These are phyloP conservation scores for Solioccasus polychromus DNA, from an alignment of 768 basidiomycete species.

Conservation along the genomic window DNA sequence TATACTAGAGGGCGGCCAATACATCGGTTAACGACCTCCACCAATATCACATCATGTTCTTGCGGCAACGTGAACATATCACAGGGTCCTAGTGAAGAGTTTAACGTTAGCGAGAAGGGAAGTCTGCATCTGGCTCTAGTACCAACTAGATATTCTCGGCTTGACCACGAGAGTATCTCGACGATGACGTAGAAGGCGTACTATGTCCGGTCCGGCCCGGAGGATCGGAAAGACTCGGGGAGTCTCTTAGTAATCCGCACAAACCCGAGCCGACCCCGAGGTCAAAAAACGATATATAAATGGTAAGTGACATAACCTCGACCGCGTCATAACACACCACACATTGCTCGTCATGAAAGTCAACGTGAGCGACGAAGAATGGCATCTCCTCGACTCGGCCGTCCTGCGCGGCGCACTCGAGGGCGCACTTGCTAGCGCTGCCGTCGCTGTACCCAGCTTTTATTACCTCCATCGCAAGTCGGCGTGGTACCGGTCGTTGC, in stretches of 20 bases:
- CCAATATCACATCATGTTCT: conserved; percentile 5
- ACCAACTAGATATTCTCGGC: too few relatives aligned
- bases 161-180: too few relatives aligned
- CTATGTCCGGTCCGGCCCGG: too few relatives aligned
- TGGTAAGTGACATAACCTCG: background rate
- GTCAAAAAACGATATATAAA: conserved; percentile 1
- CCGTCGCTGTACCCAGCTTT: conserved; percentile 49
- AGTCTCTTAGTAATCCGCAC: background rate
- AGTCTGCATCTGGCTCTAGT: too few relatives aligned
- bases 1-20: conserved; percentile 4
- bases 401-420: conserved; percentile 62
- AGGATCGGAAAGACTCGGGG: too few relatives aligned
- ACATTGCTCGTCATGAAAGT: conserved; percentile 33
- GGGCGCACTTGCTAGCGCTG: conserved; percentile 45
- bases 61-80: background rate
- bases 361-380: conserved; percentile 42
- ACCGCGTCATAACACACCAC: background rate
- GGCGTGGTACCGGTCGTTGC: conserved; percentile 61
- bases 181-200: too few relatives aligned
- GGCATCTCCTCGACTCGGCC: conserved; percentile 51
- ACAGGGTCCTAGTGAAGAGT: background rate
- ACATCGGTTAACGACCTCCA: conserved; percentile 9
- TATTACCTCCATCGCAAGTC: conserved; percentile 49
- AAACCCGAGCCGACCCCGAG: background rate
- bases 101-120: too few relatives aligned